A percentile compares a stretch with the other conserved stretches of the same genome.
Conservation (phyloP, 1,139 yeast species). For the Candida glucosophila region DNA sequence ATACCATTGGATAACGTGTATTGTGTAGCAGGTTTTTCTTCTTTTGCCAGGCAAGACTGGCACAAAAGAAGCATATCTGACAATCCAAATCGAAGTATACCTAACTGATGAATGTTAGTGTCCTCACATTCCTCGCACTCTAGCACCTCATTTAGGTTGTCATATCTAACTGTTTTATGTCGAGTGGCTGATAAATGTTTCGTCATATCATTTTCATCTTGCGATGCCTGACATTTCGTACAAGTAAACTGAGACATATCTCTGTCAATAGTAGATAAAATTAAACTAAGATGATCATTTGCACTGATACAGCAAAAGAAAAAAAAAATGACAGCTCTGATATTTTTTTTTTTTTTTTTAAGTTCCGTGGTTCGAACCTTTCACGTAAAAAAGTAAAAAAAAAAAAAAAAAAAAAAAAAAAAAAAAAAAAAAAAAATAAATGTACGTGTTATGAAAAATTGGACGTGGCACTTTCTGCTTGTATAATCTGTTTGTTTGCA, state of each 20-base stretch:
- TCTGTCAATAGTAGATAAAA: neutral
- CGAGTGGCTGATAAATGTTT: constrained; percentile 46
- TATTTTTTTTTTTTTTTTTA: no score
- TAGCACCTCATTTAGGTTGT: constrained; percentile 28
- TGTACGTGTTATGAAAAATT: no score
- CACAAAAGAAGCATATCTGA: constrained; percentile 48
- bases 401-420: no score
- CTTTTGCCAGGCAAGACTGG: constrained; percentile 35
- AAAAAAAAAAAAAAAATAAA: no score
- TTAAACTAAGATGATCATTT: constrained; percentile 1
- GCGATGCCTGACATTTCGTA: constrained; percentile 19
- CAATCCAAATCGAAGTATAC: constrained; percentile 45
- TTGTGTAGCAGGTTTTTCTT: constrained; percentile 40
- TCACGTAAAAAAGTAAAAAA: no score
- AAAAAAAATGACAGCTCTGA: no score
- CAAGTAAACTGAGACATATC: constrained; percentile 16
- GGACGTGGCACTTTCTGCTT: no score
- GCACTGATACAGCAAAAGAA: constrained; percentile 4
- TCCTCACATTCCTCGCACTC: constrained; percentile 53
- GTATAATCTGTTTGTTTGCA: no score
- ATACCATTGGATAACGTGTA: constrained; percentile 50
- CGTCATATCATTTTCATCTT: constrained; percentile 14
- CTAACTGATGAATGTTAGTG: constrained; percentile 45
- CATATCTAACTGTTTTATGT: constrained; percentile 39
- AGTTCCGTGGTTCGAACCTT: no score